Base-by-base conservation (phyloP, 2,329 filamentous ascomycete species). In the Zalaria obscura region DNA sequence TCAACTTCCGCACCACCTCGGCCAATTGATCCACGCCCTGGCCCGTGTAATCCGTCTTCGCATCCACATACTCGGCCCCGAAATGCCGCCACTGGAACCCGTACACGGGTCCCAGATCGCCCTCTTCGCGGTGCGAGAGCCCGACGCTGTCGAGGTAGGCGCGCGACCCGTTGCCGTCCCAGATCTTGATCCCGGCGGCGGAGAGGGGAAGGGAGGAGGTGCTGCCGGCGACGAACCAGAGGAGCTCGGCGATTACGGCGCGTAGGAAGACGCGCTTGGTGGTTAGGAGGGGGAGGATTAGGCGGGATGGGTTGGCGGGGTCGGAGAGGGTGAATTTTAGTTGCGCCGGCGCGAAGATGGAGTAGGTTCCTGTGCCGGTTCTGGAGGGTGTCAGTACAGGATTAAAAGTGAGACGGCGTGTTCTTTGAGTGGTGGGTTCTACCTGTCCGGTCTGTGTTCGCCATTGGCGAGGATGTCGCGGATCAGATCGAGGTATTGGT, bases 81-180 rank as follows among this genome's bases (percentile, higher is more conserved):
- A 98, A 98, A 63, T 96, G 89, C 3, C 91, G 83, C 91, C 91
- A 98, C 64, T 98, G 91, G 66, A 98, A 98, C 2, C 91, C 91
- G 59, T 98, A 98, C 0, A 96, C 88, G 27, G 91, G 91, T 1
- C 91, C 91, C 0, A 98, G 70, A 56, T 98, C 91, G 49, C 91
- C 91, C 18, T 80, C 83, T 40, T 77, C 84, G 45, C 89, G 84
- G 57, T 94, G 78, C 0, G 71, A 69, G 5, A 96, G 73, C 0
- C 89, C 89, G 1, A 91, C 74, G 47, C 70, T 79, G 66, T 98
- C 89, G 32, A 98, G 82, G 60, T 83, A 96, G 55, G 79, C 82
- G 52, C 91, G 83, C 37, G 80, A 87, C 35, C 89, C 91, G 58
- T 98, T 98, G 53, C 88, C 89, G 59, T 98, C 91, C 91, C 91